phyloP scores from a whole-genome alignment of 352 stramenopile genomes.

The Poterioochromonas sp. region DNA sequence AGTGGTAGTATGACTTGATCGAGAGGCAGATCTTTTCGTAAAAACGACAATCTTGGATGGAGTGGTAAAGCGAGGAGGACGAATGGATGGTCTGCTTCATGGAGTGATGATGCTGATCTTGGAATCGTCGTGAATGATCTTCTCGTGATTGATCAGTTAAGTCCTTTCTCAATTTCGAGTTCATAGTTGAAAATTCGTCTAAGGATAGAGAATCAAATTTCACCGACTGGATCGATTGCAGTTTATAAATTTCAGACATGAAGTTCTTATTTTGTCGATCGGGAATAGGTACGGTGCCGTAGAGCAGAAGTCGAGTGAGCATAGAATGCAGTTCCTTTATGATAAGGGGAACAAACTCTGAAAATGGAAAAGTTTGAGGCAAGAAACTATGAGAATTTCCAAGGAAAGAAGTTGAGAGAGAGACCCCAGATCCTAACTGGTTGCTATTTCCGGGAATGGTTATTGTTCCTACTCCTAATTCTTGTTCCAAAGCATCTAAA shows the following conservation, averaged over 20 bases:
- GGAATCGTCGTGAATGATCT: background rate
- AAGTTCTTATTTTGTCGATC: background rate
- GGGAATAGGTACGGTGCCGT: background rate
- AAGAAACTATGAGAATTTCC: background rate
- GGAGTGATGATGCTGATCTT: no score
- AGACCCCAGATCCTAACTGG: background rate
- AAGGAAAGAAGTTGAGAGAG: background rate
- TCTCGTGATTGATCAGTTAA: background rate
- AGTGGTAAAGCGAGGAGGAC: background rate
- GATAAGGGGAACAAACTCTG: background rate
- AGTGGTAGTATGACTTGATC: background rate
- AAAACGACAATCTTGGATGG: background rate
- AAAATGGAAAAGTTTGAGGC: conserved; percentile 27
- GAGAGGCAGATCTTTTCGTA: no score
- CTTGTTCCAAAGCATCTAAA: conserved; percentile 26
- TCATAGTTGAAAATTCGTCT: background rate
- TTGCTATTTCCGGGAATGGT: background rate
- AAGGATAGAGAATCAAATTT: background rate
- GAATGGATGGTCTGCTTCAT: background rate
- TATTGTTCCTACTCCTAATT: background rate
- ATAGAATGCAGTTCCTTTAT: background rate
- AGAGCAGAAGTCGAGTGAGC: background rate
- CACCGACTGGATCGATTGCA: background rate
- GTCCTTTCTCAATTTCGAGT: no score
- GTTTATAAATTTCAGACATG: background rate